A percentile compares a stretch with the other conserved stretches of the same genome.
Conservation (phyloP, 75 land plant species). For the Chamaecyparis obtusa region DNA sequence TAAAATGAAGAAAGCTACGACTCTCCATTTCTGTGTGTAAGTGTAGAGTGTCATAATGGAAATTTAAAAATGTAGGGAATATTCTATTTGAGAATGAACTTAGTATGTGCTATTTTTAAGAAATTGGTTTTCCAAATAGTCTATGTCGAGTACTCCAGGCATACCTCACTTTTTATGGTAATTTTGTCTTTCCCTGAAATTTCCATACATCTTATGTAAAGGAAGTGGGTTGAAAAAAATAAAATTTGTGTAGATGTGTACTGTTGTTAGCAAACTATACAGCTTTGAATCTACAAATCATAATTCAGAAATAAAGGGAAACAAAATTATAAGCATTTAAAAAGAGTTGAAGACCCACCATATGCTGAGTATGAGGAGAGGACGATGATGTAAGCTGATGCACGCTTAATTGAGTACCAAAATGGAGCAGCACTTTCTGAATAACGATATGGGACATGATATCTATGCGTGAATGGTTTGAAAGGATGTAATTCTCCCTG, state of each 20-base stretch:
- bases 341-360: slow-evolving; percentile 21
- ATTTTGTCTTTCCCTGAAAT: background rate
- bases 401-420: slow-evolving; percentile 58
- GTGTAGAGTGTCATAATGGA: background rate
- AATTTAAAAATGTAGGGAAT: background rate
- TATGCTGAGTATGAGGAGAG: slow-evolving; percentile 54
- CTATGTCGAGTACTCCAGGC: no score
- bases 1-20: background rate
- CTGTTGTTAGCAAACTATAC: background rate
- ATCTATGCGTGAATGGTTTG: slow-evolving; percentile 35
- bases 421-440: slow-evolving; percentile 39
- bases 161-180: background rate
- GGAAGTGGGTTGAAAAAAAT: background rate
- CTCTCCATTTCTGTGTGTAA: background rate
- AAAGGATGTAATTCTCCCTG: slow-evolving; percentile 61
- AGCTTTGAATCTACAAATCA: background rate
- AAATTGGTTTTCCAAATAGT: background rate
- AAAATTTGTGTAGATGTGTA: background rate
- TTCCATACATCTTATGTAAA: background rate
- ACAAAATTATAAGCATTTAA: background rate
- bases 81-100: background rate
- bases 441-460: slow-evolving; percentile 29
- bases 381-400: slow-evolving; percentile 68
- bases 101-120: background rate
- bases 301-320: background rate